These are phyloP conservation scores for Fraxinus angustifolia DNA, from an alignment of 305 asterid species.

Conservation along the genomic window DNA sequence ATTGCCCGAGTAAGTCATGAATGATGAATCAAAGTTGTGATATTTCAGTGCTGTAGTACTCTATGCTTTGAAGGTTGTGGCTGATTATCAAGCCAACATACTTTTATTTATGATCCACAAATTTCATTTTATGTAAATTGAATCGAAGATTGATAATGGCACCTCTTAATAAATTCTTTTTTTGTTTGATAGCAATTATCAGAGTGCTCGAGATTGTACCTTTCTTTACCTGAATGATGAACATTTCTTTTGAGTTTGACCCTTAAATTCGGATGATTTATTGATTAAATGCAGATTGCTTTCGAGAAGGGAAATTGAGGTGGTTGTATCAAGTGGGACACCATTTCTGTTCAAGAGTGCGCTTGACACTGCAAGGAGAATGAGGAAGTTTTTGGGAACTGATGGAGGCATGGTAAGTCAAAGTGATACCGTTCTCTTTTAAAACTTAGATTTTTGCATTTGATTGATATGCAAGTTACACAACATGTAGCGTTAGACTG, in stretches of 20 bases:
- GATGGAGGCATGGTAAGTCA: slow-evolving; percentile 55
- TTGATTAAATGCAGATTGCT: slow-evolving; percentile 44
- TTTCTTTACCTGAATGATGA: not conserved
- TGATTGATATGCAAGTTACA: slow-evolving; percentile 1
- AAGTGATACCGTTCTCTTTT: not conserved
- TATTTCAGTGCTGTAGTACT: not conserved
- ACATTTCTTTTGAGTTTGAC: not conserved
- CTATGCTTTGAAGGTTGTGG: not conserved
- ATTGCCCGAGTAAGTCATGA: not conserved
- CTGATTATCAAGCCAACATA: not conserved
- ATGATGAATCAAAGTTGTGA: not conserved
- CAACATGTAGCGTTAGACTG: not conserved
- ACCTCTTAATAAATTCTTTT: not conserved
- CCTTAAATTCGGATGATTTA: slow-evolving; percentile 6
- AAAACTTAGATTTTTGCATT: slow-evolving; percentile 7
- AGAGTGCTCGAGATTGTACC: not conserved
- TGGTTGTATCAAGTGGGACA: slow-evolving; percentile 73
- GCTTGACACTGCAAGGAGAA: slow-evolving; percentile 63
- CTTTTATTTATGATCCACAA: not conserved
- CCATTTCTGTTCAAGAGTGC: slow-evolving; percentile 87
- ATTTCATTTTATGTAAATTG: not conserved
- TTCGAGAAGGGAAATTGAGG: slow-evolving; percentile 73
- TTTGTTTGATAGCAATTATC: not conserved
- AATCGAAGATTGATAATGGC: not conserved
- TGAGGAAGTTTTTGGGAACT: slow-evolving; percentile 67